Conservation (phyloP, 352 stramenopile species). For the Phytophthora quininea region DNA sequence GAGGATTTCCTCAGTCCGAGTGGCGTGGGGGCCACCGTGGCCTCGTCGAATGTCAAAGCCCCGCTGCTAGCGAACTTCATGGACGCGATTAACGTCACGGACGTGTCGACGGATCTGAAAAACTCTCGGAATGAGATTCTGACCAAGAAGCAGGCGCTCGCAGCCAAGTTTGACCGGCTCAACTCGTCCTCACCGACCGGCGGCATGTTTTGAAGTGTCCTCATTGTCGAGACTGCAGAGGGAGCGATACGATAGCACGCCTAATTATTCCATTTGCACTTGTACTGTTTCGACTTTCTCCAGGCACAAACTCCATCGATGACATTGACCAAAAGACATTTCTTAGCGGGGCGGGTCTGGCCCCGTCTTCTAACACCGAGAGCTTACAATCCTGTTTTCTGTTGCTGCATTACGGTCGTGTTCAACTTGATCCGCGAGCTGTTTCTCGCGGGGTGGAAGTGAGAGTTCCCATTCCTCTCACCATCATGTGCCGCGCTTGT, state of each 20-base stretch:
- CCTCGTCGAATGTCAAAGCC: slow-evolving; percentile 83
- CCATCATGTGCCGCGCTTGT: slow-evolving; percentile 47
- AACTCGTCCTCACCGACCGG: slow-evolving; percentile 60
- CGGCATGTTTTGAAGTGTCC: slow-evolving; percentile 55
- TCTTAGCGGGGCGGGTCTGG: slow-evolving; percentile 28
- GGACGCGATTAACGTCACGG: slow-evolving; percentile 90
- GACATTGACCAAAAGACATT: slow-evolving; percentile 42
- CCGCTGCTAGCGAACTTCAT: slow-evolving; percentile 89
- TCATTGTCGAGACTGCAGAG: slow-evolving; percentile 5
- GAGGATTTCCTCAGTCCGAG: slow-evolving; percentile 83
- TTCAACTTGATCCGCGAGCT: slow-evolving; percentile 29
- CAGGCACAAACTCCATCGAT: slow-evolving; percentile 19
- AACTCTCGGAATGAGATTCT: slow-evolving; percentile 88
- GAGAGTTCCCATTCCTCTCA: slow-evolving; percentile 13
- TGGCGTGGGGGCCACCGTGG: slow-evolving; percentile 36
- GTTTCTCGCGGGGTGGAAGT: slow-evolving; percentile 2
- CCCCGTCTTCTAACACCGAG: slow-evolving; percentile 43
- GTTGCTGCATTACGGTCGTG: slow-evolving; percentile 37
- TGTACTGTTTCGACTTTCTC: background rate
- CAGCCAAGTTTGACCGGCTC: slow-evolving; percentile 83
- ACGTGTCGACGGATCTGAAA: slow-evolving; percentile 85
- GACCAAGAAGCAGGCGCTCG: slow-evolving; percentile 89
- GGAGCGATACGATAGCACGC: slow-evolving; percentile 34
- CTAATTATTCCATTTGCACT: slow-evolving; percentile 44
- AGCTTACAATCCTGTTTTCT: slow-evolving; percentile 40